Percentiles rank a stretch among this genome's conserved stretches.
Conservation (phyloP, 108 stramenopile species). For the Pseudonitzschia delicatissima region DNA sequence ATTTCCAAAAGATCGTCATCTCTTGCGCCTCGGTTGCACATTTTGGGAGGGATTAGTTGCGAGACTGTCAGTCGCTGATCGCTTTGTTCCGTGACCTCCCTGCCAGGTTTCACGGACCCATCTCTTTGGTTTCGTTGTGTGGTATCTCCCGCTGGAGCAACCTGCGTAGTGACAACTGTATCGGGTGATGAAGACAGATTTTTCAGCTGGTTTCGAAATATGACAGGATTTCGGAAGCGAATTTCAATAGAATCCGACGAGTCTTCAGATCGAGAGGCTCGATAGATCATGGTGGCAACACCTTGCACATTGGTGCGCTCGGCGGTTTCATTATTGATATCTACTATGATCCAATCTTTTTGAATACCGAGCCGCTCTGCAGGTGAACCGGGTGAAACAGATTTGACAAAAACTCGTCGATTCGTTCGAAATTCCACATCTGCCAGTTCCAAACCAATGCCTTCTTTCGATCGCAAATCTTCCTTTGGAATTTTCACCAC, state of each 20-base stretch:
- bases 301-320: constrained; percentile 68
- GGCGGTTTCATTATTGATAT: constrained; percentile 49
- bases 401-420: constrained; percentile 69
- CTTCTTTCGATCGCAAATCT: constrained; percentile 34
- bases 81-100: constrained; percentile 41
- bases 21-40: constrained; percentile 63
- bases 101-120: constrained; percentile 50
- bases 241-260: constrained; percentile 36
- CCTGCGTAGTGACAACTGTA: constrained; percentile 55
- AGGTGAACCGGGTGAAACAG: constrained; percentile 58
- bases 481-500: constrained; percentile 48
- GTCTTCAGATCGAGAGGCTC: constrained; percentile 26
- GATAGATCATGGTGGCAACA: constrained; percentile 59
- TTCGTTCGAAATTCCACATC: constrained; percentile 75
- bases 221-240: constrained; percentile 65
- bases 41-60: constrained; percentile 71
- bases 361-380: constrained; percentile 60
- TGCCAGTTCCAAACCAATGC: constrained; percentile 72
- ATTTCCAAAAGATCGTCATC: constrained; percentile 81
- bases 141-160: constrained; percentile 77
- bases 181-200: constrained; percentile 25
- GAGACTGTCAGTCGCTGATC: constrained; percentile 72
- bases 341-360: constrained; percentile 64
- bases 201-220: constrained; percentile 46
- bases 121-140: constrained; percentile 67